Evolutionary conservation across 495 filamentous ascomycete species (phyloP).

Genomic region (Penicillium verhagenii): DNA sequence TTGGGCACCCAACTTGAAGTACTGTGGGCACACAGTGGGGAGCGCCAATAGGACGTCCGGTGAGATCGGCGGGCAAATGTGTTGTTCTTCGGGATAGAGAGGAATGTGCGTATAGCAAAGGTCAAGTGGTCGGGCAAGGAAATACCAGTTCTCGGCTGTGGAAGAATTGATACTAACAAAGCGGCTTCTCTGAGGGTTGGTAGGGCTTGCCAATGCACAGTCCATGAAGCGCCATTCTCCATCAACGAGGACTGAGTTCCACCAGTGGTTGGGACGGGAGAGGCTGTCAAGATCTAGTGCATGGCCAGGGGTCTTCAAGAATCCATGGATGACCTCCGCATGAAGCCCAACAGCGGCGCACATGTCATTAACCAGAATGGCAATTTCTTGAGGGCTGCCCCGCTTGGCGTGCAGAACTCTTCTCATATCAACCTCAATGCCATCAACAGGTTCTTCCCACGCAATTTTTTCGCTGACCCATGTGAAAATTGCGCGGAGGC

Average conservation of each 20-base stretch:
- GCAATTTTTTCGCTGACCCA: constrained; percentile 93
- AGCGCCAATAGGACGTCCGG: constrained; percentile 81
- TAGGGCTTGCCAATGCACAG: constrained; percentile 85
- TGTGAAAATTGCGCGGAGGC: constrained; percentile 89
- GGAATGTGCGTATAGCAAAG: constrained; percentile 95
- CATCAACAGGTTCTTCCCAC: constrained; percentile 95
- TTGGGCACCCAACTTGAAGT: constrained; percentile 75
- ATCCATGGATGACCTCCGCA: constrained; percentile 80
- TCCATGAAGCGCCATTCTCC: constrained; percentile 97
- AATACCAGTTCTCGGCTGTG: constrained; percentile 84
- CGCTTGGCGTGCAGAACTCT: constrained; percentile 80
- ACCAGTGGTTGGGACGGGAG: constrained; percentile 91
- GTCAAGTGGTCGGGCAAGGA: constrained; percentile 80
- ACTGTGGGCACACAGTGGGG: constrained; percentile 80
- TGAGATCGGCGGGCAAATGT: constrained; percentile 84
- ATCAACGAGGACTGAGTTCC: constrained; percentile 94
- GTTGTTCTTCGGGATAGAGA: constrained; percentile 79
- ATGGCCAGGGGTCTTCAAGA: constrained; percentile 88
- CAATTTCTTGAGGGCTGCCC: constrained; percentile 88
- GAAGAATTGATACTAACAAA: constrained; percentile 72
- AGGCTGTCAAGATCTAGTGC: constrained; percentile 67
- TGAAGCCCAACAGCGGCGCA: constrained; percentile 86
- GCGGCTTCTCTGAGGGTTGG: constrained; percentile 71
- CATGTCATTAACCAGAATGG: constrained; percentile 88
- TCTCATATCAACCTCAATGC: constrained; percentile 69